Evolutionary conservation across 306 rosid species (phyloP), one percentile per base, ranked within the genome.

Genomic region (Comarum palustre): DNA sequence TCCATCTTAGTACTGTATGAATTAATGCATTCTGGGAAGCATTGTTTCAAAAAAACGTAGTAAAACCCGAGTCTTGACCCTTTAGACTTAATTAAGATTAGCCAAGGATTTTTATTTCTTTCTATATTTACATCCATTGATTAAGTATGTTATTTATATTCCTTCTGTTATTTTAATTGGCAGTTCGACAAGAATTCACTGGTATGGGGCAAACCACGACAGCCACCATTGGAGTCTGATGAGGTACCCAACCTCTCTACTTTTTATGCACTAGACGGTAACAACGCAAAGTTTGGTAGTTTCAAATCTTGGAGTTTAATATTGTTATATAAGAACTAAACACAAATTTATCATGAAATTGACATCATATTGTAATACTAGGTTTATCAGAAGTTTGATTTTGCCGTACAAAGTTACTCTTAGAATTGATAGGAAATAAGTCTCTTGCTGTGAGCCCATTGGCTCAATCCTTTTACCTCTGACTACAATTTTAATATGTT

Each of bases 141-240:
- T 43, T 64, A 25, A 38, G 20, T 39, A 29, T 69, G 50, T 19
- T 75, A 63, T 71, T 68, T 72, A 8, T 75, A 42, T 57, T 57
- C 62, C 8, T 31, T 16, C n/a, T 46, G 51, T 62, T 36, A 68
- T 75, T 69, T 68, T 72, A 73, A 67, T 73, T 75, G 67, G 75
- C 96, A 95, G 99, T 84, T 91, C 76, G 95, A 91, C 48, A 85
- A 87, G 32, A 54, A 83, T 71, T 80, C 93, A 31, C 78, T 91
- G 38, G 92, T 86, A 41, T 95, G 97, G 99, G 96, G 97, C 74
- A 91, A 95, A 76, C 97, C 96, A 15, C 90, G 99, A 47, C 93
- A 86, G 73, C 77, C 91, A 57, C 92, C 99, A 65, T 84, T 95
- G 79, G 91, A 83, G 60, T 77, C 85, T 84, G 87, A 77, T 76